Conservation (phyloP, 75 land plant species). For the Cunninghamia lanceolata region DNA sequence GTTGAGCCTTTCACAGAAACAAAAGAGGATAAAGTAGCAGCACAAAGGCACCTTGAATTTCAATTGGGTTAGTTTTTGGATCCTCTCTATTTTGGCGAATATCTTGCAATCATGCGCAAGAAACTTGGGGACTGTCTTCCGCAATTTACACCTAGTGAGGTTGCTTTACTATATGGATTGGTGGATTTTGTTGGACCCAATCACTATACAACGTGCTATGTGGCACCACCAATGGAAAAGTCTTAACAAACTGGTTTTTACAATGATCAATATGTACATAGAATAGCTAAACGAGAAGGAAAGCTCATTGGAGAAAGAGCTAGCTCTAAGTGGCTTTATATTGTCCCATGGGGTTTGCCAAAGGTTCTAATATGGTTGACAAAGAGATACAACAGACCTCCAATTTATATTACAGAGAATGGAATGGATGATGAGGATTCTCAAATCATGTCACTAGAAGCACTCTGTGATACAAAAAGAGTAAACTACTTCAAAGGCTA, state of each 20-base stretch:
- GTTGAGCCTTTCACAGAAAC: slow-evolving; percentile 72
- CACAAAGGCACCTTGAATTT: slow-evolving; percentile 74
- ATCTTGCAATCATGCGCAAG: slow-evolving; percentile 72
- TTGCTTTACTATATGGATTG: slow-evolving; percentile 31
- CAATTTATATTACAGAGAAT: no score
- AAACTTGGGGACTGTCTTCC: slow-evolving; percentile 66
- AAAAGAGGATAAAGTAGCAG: slow-evolving; percentile 50
- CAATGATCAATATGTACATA: slow-evolving; percentile 44
- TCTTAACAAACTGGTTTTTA: slow-evolving; percentile 29
- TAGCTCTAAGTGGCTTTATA: no score
- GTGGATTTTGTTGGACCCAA: slow-evolving; percentile 80
- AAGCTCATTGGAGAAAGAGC: slow-evolving; percentile 19
- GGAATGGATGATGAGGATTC: no score
- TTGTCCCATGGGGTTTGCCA: no score
- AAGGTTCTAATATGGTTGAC: no score
- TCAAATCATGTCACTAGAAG: no score
- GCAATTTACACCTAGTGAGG: slow-evolving; percentile 57
- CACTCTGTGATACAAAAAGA: no score
- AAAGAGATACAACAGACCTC: no score
- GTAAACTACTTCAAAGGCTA: no score
- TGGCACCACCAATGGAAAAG: slow-evolving; percentile 26
- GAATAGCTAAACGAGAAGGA: slow-evolving; percentile 33
- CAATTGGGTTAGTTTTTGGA: slow-evolving; percentile 86
- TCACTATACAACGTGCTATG: slow-evolving; percentile 69
- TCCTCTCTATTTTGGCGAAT: slow-evolving; percentile 79